Conservation (phyloP, 2,329 filamentous ascomycete species). For the Fusarium clavum region DNA sequence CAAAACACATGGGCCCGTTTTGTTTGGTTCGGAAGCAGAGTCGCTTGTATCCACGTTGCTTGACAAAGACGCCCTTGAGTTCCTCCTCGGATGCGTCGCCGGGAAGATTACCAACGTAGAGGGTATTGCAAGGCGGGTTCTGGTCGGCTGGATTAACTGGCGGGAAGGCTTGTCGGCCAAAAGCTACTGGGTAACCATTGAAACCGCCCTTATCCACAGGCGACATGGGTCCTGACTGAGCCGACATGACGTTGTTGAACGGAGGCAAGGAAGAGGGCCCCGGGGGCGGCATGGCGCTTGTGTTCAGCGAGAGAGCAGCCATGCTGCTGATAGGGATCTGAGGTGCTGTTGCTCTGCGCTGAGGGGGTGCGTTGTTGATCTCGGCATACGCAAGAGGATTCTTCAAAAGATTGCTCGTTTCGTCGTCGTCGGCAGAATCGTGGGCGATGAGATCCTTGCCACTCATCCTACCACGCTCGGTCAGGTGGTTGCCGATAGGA, state of each 20-base stretch:
- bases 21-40: conserved; percentile 95
- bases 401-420: conserved; percentile 77
- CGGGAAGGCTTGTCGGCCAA: conserved; percentile 76
- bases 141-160: conserved; percentile 94
- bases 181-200: conserved; percentile 55
- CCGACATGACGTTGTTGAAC: conserved; percentile 56
- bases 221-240: conserved; percentile 48
- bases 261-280: conserved; percentile 65
- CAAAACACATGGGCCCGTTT: conserved; percentile 98
- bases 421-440: conserved; percentile 72
- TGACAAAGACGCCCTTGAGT: conserved; percentile 91
- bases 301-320: conserved; percentile 77
- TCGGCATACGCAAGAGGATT: conserved; percentile 80
- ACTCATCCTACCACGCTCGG: conserved; percentile 68
- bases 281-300: conserved; percentile 60
- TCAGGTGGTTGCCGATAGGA: conserved; percentile 76
- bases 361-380: conserved; percentile 53
- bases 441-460: conserved; percentile 80
- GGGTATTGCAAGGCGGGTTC: conserved; percentile 96
- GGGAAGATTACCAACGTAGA: conserved; percentile 97
- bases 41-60: conserved; percentile 93
- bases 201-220: conserved; percentile 10
- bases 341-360: conserved; percentile 76
- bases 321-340: conserved; percentile 78
- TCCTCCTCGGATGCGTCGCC: conserved; percentile 95